Evolutionary conservation across 257 asterid genomes (phyloP).

Genomic region (Solanum chmielewskii): DNA sequence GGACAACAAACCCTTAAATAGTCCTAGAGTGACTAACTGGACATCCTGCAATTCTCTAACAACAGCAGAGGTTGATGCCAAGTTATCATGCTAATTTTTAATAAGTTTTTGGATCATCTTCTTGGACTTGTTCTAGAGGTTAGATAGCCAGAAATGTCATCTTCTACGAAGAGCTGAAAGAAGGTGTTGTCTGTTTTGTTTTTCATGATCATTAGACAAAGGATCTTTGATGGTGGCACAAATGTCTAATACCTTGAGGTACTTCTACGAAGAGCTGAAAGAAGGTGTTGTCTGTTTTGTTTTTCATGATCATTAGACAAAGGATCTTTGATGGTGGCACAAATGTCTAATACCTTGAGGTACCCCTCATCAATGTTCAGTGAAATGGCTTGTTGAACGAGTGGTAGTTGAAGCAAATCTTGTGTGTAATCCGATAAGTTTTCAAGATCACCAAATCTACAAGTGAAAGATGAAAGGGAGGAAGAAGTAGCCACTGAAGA

Average conservation of each 20-base stretch:
- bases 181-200: constrained; percentile 6
- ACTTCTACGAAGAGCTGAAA: constrained; percentile 25
- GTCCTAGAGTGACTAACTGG: constrained; percentile 8
- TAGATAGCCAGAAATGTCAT: constrained; percentile 6
- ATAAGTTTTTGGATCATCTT: constrained; percentile 22
- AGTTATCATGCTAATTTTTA: constrained; percentile 1
- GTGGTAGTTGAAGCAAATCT: constrained; percentile 17
- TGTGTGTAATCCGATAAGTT: constrained; percentile 11
- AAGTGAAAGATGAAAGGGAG: constrained; percentile 10
- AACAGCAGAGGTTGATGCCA: constrained; percentile 4
- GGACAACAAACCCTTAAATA: constrained; percentile 12
- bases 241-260: constrained; percentile 16
- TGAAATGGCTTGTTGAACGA: constrained; percentile 6
- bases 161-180: constrained; percentile 26
- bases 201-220: background rate
- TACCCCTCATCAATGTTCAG: constrained; percentile 15
- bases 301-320: background rate
- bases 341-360: constrained; percentile 17
- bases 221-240: constrained; percentile 19
- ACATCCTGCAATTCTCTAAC: constrained; percentile 11
- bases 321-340: constrained; percentile 19
- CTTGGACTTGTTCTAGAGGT: constrained; percentile 7
- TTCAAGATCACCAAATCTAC: constrained; percentile 8
- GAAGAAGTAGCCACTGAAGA: constrained; percentile 14
- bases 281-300: constrained; percentile 8